Evolutionary conservation across 805 yeast genomes (phyloP).

Genomic region (Saturnispora sekii): DNA sequence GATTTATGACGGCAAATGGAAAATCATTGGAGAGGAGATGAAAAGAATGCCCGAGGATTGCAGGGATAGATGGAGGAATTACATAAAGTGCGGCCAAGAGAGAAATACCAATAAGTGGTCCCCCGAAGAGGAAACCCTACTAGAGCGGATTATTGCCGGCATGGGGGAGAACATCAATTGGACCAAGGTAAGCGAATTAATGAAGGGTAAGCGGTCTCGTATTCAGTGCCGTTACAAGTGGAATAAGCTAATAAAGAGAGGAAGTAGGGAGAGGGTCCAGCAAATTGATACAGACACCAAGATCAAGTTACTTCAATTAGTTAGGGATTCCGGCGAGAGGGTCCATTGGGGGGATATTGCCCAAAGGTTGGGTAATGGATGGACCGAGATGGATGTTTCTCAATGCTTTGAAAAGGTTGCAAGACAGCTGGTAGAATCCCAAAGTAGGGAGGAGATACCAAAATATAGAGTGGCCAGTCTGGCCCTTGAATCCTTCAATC

Average conservation of each 20-base stretch:
- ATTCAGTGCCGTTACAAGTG: constrained; percentile 95
- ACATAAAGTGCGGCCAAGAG: constrained; percentile 79
- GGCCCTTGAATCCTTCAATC: no score
- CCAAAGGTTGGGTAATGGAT: neutral
- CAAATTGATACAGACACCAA: constrained; percentile 36
- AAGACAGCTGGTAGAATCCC: neutral
- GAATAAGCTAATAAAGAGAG: constrained; percentile 68
- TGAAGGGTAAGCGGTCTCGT: constrained; percentile 83
- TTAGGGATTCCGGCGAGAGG: neutral
- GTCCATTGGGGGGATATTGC: neutral
- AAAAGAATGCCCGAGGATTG: constrained; percentile 98
- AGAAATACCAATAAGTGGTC: constrained; percentile 79
- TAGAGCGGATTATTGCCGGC: constrained; percentile 38
- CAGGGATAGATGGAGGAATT: constrained; percentile 93
- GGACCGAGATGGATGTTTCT: constrained; percentile 1
- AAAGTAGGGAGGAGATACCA: no score
- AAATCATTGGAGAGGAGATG: constrained; percentile 64
- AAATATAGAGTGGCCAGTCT: no score
- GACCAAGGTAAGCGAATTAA: constrained; percentile 82
- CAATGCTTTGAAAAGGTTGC: constrained; percentile 2
- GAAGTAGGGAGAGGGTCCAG: constrained; percentile 36
- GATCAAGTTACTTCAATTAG: constrained; percentile 35
- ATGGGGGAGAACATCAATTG: constrained; percentile 46
- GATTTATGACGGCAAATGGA: constrained; percentile 80
- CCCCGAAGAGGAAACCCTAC: constrained; percentile 61